A percentile compares a stretch with the other conserved stretches of the same genome.
These are phyloP conservation scores for Penicillium roqueforti DNA, from an alignment of 495 filamentous ascomycete genomes.

Conservation along the genomic window DNA sequence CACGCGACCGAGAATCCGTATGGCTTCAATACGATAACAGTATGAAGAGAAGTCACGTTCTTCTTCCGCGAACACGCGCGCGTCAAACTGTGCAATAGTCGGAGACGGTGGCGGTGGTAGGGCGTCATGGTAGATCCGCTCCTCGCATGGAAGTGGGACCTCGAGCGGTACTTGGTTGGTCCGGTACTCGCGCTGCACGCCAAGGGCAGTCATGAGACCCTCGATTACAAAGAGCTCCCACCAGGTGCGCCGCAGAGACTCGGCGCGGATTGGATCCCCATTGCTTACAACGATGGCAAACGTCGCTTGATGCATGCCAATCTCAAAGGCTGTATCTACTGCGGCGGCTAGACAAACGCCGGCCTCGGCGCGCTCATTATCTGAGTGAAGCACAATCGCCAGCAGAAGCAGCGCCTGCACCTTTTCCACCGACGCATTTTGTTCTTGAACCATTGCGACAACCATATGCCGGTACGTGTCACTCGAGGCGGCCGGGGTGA, in stretches of 20 bases:
- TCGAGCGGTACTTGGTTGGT: slow-evolving; percentile 35
- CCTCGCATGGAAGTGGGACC: slow-evolving; percentile 43
- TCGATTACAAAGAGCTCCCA: slow-evolving; percentile 87
- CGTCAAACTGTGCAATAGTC: slow-evolving; percentile 44
- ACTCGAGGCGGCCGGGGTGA: slow-evolving; percentile 37
- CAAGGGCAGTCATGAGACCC: slow-evolving; percentile 48
- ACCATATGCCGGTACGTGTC: slow-evolving; percentile 41
- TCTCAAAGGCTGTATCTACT: slow-evolving; percentile 65
- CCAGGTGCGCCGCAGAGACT: slow-evolving; percentile 83
- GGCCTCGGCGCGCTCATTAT: slow-evolving; percentile 62
- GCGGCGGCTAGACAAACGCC: slow-evolving; percentile 62
- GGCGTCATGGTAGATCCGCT: slow-evolving; percentile 45
- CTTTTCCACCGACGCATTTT: slow-evolving; percentile 36
- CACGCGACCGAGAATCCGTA: slow-evolving; percentile 70
- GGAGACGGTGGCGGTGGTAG: slow-evolving; percentile 34
- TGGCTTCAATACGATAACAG: slow-evolving; percentile 54
- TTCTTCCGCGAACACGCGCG: slow-evolving; percentile 43
- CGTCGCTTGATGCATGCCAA: slow-evolving; percentile 63
- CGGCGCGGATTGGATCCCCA: slow-evolving; percentile 56
- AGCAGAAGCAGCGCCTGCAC: slow-evolving; percentile 76
- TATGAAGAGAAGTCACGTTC: slow-evolving; percentile 47
- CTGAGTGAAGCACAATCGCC: slow-evolving; percentile 72
- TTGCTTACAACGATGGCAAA: slow-evolving; percentile 46
- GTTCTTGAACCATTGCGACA: slow-evolving; percentile 32
- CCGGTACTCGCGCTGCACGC: slow-evolving; percentile 34